Percentiles rank a stretch among this genome's conserved stretches.
phyloP scores from a whole-genome alignment of 2,329 filamentous ascomycete genomes.

The Paecilomyces sp. region DNA sequence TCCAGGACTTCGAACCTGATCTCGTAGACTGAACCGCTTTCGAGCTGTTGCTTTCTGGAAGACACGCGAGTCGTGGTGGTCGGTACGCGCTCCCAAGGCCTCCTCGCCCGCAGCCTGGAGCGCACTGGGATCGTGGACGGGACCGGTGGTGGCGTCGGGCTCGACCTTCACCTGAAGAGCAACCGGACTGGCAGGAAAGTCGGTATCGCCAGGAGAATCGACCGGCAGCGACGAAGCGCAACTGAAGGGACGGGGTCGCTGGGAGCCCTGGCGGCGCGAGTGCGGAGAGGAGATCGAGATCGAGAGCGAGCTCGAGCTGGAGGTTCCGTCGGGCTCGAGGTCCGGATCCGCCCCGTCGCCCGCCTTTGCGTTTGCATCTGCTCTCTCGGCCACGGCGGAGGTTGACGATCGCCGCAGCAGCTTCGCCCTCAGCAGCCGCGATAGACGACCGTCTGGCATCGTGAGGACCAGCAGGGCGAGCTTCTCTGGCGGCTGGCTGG shows the following conservation, averaged over 20 bases:
- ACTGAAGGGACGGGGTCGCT: conserved; percentile 15
- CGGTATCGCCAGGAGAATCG: conserved; percentile 9
- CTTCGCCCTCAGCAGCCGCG: conserved; percentile 28
- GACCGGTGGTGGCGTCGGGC: background rate
- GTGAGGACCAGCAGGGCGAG: conserved; percentile 7
- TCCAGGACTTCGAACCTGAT: background rate
- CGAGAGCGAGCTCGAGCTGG: conserved; percentile 8
- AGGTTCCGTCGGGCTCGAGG: conserved; percentile 2
- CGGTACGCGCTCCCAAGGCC: background rate
- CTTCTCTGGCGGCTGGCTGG: background rate
- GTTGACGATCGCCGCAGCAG: conserved; percentile 31
- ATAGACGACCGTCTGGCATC: conserved; percentile 26
- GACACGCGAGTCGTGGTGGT: background rate
- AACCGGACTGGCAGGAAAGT: conserved; percentile 9
- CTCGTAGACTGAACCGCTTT: background rate
- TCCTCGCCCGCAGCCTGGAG: background rate
- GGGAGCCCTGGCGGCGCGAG: conserved; percentile 7
- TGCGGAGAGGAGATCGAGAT: conserved; percentile 13
- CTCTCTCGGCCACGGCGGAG: conserved; percentile 12
- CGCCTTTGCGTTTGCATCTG: conserved; percentile 9
- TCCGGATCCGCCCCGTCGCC: conserved; percentile 13
- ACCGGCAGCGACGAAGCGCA: conserved; percentile 16
- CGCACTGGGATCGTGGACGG: conserved; percentile 4
- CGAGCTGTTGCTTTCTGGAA: background rate
- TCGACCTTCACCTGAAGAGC: background rate